Percentiles rank a stretch among this genome's conserved stretches.
phyloP scores from a whole-genome alignment of 2,329 filamentous ascomycete genomes.

The Paecilomyces sp. region DNA sequence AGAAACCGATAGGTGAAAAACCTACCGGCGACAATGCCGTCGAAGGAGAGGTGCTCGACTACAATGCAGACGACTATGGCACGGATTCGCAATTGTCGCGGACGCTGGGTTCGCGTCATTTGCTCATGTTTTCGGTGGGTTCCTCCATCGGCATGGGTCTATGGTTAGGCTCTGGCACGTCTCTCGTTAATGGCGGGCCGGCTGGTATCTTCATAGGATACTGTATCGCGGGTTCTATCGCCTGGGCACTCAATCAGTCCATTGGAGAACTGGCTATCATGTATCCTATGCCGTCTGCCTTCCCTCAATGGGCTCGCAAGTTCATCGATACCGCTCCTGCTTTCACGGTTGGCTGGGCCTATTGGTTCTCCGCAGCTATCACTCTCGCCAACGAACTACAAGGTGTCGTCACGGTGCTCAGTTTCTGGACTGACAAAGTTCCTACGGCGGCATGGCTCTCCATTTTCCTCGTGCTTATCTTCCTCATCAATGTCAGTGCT shows the following conservation, averaged over 20 bases:
- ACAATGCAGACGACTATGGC: constrained; percentile 11
- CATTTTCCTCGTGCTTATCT: constrained; percentile 39
- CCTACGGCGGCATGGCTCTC: constrained; percentile 39
- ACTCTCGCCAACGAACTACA: constrained; percentile 39
- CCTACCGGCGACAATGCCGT: not conserved
- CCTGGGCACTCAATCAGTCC: constrained; percentile 41
- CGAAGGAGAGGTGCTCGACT: not conserved
- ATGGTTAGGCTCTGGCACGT: constrained; percentile 41
- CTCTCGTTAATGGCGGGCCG: constrained; percentile 35
- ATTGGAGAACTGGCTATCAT: constrained; percentile 43
- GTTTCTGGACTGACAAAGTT: constrained; percentile 39
- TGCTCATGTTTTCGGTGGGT: constrained; percentile 34
- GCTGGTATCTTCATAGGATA: constrained; percentile 41
- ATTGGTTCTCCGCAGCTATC: constrained; percentile 40
- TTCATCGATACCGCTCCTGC: constrained; percentile 38
- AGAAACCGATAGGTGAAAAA: not conserved
- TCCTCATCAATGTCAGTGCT: constrained; percentile 35
- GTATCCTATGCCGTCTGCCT: constrained; percentile 41
- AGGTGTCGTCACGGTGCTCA: constrained; percentile 34
- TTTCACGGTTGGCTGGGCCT: constrained; percentile 43
- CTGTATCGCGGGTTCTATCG: constrained; percentile 29
- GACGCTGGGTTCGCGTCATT: constrained; percentile 32
- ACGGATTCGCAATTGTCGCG: constrained; percentile 29
- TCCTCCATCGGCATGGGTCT: constrained; percentile 42
- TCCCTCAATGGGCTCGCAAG: constrained; percentile 42